Percentiles rank a stretch among this genome's conserved stretches.
These are phyloP conservation scores for Tolypocladium tundrense DNA, from an alignment of 2,329 filamentous ascomycete genomes.

Conservation along the genomic window DNA sequence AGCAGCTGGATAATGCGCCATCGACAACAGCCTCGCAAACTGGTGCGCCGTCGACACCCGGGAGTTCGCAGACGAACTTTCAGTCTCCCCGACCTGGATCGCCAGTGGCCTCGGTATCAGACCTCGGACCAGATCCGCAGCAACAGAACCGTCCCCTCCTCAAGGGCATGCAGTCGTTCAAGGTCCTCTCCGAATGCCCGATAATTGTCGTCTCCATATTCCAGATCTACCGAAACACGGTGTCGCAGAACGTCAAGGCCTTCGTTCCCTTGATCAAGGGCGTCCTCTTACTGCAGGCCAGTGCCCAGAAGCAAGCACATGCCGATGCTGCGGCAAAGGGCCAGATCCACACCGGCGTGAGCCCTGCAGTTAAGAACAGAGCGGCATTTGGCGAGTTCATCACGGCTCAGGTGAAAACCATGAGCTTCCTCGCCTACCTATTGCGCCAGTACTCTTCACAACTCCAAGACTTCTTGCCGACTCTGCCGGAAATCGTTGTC, in stretches of 20 bases:
- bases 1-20: slow-evolving; percentile 78
- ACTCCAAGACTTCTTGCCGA: slow-evolving; percentile 76
- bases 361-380: slow-evolving; percentile 84
- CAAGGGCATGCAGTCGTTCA: slow-evolving; percentile 98
- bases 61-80: slow-evolving; percentile 58
- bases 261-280: slow-evolving; percentile 93
- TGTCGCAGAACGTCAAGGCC: slow-evolving; percentile 73
- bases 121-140: slow-evolving; percentile 71
- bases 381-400: slow-evolving; percentile 96
- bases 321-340: slow-evolving; percentile 69
- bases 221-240: slow-evolving; percentile 75
- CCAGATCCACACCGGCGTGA: slow-evolving; percentile 85
- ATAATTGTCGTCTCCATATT: slow-evolving; percentile 99
- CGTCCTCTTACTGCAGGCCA: slow-evolving; percentile 79
- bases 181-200: slow-evolving; percentile 92
- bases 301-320: slow-evolving; percentile 87
- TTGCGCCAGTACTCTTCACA: slow-evolving; percentile 81
- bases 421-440: slow-evolving; percentile 95
- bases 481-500: slow-evolving; percentile 81
- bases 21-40: slow-evolving; percentile 39
- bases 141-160: slow-evolving; percentile 72
- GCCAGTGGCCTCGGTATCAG: slow-evolving; percentile 70
- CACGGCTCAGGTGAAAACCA: slow-evolving; percentile 96
- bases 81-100: slow-evolving; percentile 86
- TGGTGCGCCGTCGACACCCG: slow-evolving; percentile 56